phyloP scores from a whole-genome alignment of 2,329 filamentous ascomycete genomes.

The Acarospora socialis region DNA sequence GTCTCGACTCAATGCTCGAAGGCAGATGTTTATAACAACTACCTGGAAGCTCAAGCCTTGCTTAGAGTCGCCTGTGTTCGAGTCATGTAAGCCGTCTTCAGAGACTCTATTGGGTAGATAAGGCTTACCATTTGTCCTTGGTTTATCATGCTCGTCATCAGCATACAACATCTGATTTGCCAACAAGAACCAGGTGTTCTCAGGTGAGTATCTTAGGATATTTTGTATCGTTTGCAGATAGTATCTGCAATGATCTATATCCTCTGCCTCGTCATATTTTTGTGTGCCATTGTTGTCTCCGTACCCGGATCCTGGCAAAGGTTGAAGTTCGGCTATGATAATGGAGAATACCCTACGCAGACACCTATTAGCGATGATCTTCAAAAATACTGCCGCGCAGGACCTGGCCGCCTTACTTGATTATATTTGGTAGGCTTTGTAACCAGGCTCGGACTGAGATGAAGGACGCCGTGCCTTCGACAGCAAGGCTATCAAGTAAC shows the following conservation, averaged over 20 bases:
- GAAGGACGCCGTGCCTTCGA: too few relatives aligned
- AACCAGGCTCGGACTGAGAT: too few relatives aligned
- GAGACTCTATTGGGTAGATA: too few relatives aligned
- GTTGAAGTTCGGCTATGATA: too few relatives aligned
- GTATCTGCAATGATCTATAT: conserved; percentile 64
- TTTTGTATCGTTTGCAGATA: conserved; percentile 62
- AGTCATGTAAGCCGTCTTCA: too few relatives aligned
- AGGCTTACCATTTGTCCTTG: conserved; percentile 33
- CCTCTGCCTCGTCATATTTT: conserved; percentile 42
- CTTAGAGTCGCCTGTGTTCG: background rate
- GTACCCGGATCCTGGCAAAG: too few relatives aligned
- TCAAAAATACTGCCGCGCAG: too few relatives aligned
- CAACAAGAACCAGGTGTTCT: conserved; percentile 55
- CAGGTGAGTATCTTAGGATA: conserved; percentile 53
- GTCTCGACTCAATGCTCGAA: conserved; percentile 12
- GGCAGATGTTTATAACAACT: background rate
- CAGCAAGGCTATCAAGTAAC: too few relatives aligned
- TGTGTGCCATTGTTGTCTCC: conserved; percentile 11
- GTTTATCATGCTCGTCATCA: conserved; percentile 31
- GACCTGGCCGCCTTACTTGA: too few relatives aligned
- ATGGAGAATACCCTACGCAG: too few relatives aligned
- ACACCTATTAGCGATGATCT: too few relatives aligned
- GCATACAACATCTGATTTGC: conserved; percentile 45
- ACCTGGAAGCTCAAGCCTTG: background rate
- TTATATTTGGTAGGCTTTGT: too few relatives aligned